phyloP scores from a whole-genome alignment of 1,284 basidiomycete species.

The Erythrobasidium hasegawianum region DNA sequence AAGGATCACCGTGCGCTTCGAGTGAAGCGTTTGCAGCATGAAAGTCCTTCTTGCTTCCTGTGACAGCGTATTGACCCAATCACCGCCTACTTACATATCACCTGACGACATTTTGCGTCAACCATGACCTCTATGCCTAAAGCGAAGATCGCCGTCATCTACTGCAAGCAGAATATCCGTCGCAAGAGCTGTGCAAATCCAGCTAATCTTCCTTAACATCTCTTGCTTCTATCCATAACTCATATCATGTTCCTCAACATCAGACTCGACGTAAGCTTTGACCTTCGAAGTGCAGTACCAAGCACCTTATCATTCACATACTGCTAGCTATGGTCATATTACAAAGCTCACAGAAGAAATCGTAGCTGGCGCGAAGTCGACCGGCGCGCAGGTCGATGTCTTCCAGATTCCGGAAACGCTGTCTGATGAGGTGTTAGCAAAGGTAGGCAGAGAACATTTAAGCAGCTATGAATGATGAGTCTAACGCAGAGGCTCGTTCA shows the following conservation, averaged over 20 bases:
- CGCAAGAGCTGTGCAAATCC: background rate
- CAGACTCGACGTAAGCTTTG: constrained; percentile 27
- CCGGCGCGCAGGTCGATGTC: constrained; percentile 10
- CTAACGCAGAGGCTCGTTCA: no score
- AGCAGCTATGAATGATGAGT: background rate
- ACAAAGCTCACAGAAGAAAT: constrained; percentile 29
- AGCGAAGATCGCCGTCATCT: constrained; percentile 29
- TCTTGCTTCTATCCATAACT: background rate
- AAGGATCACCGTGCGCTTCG: no score
- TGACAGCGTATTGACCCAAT: no score
- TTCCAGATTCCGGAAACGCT: constrained; percentile 77
- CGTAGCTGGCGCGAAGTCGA: constrained; percentile 22
- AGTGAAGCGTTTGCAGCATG: no score
- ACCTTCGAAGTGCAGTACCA: no score
- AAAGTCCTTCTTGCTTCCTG: no score
- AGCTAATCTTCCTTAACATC: background rate
- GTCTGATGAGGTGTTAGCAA: constrained; percentile 63
- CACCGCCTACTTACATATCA: no score
- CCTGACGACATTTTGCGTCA: no score
- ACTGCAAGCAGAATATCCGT: constrained; percentile 4
- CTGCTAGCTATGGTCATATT: constrained; percentile 32
- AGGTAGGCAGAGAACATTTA: constrained; percentile 41
- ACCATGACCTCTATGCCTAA: background rate
- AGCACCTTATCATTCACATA: background rate
- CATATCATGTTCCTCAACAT: background rate